These are phyloP conservation scores for Candida morakotiae DNA, from an alignment of 805 yeast genomes.

Conservation along the genomic window DNA sequence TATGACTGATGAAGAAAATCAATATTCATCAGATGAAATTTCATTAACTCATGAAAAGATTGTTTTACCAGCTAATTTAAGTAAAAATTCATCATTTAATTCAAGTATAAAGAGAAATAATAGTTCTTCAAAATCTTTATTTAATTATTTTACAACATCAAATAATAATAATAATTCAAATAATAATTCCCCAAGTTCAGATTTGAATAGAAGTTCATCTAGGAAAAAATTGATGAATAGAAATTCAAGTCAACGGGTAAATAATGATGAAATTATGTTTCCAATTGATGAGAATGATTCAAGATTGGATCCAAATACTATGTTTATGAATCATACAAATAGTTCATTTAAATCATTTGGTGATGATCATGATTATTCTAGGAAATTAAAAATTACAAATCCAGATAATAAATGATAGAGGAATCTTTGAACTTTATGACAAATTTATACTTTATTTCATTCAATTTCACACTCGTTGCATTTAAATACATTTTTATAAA, in stretches of 20 bases:
- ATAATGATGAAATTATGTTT: slow-evolving; percentile 20
- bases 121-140: slow-evolving; percentile 29
- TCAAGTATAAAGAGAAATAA: slow-evolving; percentile 26
- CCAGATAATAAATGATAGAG: slow-evolving; percentile 13
- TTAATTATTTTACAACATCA: slow-evolving; percentile 19
- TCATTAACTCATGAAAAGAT: slow-evolving; percentile 18
- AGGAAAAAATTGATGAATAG: slow-evolving; percentile 22
- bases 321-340: slow-evolving; percentile 24
- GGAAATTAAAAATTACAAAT: slow-evolving; percentile 27
- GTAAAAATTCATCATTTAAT: slow-evolving; percentile 6
- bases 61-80: not conserved
- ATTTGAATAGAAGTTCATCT: slow-evolving; percentile 24
- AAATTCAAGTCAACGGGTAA: not conserved
- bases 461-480: not conserved
- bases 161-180: slow-evolving; percentile 9
- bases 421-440: too few species aligned
- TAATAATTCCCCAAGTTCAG: slow-evolving; percentile 11
- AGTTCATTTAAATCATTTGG: slow-evolving; percentile 25
- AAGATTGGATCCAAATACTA: slow-evolving; percentile 17
- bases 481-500: not conserved
- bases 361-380: slow-evolving; percentile 32
- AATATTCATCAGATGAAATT: slow-evolving; percentile 29
- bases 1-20: slow-evolving; percentile 36
- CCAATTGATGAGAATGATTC: slow-evolving; percentile 31
- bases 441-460: not conserved